phyloP scores from a whole-genome alignment of 129 eudicot genomes.

The Helichrysum umbraculigerum region DNA sequence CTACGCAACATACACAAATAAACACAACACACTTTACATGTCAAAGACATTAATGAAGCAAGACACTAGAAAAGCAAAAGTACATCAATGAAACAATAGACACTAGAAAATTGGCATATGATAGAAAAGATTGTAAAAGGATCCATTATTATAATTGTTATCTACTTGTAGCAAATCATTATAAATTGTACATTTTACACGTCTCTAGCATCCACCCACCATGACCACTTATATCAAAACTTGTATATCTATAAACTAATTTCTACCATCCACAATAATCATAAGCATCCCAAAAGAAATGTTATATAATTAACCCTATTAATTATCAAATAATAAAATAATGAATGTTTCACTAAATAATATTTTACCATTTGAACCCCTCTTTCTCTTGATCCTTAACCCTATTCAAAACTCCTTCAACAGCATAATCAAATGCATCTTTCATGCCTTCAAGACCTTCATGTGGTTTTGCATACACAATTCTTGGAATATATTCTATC shows the following conservation, averaged over 20 bases:
- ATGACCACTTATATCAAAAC: slow-evolving; percentile 11
- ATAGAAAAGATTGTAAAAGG: background rate
- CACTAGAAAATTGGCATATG: background rate
- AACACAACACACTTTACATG: background rate
- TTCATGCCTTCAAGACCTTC: slow-evolving; percentile 59
- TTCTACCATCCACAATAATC: slow-evolving; percentile 16
- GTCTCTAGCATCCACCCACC: background rate
- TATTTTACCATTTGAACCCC: slow-evolving; percentile 65
- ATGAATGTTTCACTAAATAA: slow-evolving; percentile 15
- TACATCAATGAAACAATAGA: background rate
- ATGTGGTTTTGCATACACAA: slow-evolving; percentile 64
- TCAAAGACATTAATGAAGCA: background rate
- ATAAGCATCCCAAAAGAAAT: slow-evolving; percentile 5
- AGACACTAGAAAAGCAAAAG: background rate
- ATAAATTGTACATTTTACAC: slow-evolving; percentile 36
- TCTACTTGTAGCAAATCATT: slow-evolving; percentile 11
- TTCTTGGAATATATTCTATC: slow-evolving; percentile 66
- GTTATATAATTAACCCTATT: background rate
- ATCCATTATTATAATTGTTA: background rate
- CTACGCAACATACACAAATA: background rate
- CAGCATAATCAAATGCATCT: slow-evolving; percentile 90
- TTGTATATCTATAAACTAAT: slow-evolving; percentile 23
- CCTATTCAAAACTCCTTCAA: slow-evolving; percentile 76
- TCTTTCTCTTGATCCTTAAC: slow-evolving; percentile 57
- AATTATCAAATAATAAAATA: background rate